A percentile compares a stretch with the other conserved stretches of the same genome.
phyloP scores from a whole-genome alignment of 2,329 filamentous ascomycete species.

The Metarhizium guizhouense region DNA sequence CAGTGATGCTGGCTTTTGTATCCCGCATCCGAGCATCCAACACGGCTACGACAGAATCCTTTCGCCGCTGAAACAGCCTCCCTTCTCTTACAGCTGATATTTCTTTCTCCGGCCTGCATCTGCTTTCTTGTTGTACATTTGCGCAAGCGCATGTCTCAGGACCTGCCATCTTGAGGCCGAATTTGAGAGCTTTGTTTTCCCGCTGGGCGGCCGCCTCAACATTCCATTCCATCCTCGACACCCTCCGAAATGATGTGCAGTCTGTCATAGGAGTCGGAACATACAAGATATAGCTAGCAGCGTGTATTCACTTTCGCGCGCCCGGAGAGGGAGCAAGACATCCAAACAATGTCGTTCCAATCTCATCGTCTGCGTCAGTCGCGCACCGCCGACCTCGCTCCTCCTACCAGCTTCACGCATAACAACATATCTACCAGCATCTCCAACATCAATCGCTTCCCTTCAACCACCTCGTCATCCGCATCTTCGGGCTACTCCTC shows the following conservation, averaged over 20 bases:
- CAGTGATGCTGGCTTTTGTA: background rate
- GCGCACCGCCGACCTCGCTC: conserved; percentile 34
- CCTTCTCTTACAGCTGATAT: background rate
- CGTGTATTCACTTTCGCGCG: conserved; percentile 4
- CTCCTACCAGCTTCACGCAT: conserved; percentile 1
- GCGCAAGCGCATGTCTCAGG: conserved; percentile 2
- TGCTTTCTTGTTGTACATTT: background rate
- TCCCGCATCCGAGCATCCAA: background rate
- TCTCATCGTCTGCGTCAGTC: conserved; percentile 50
- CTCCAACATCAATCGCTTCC: conserved; percentile 46
- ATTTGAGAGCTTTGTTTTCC: background rate
- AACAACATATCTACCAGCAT: conserved; percentile 10
- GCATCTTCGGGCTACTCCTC: conserved; percentile 60
- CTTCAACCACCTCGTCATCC: conserved; percentile 63
- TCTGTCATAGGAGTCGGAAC: background rate
- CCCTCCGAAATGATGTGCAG: conserved; percentile 3
- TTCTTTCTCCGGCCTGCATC: background rate
- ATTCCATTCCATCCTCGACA: background rate
- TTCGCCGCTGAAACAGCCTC: background rate
- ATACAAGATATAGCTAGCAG: background rate
- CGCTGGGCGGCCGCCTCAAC: background rate
- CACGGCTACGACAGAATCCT: background rate
- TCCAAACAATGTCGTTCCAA: conserved; percentile 43
- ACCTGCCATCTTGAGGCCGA: background rate
- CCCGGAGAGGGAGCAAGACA: conserved; percentile 12